Base-by-base conservation (phyloP, 768 basidiomycete genomes). In the Grammothele lineata region DNA sequence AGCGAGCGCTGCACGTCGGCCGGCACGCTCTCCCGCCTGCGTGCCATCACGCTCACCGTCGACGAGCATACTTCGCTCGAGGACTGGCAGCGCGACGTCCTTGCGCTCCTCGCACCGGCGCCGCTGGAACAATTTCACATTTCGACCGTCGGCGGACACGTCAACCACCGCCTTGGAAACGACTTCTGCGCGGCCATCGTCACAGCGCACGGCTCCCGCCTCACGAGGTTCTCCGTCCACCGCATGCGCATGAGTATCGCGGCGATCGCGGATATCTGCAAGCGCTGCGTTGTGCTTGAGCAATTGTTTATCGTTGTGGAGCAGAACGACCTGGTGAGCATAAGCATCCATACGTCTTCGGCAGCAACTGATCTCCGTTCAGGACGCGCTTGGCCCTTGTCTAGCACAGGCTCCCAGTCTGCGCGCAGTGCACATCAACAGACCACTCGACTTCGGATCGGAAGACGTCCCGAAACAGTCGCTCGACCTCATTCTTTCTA, bases 71-170 rank as follows among this genome's bases (percentile, higher is more conserved):
- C 51, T 1, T 44, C 46, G 5, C 46, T 46, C n/a, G 23, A 37
- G 11, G 38, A 51, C 15, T 59, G 58, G 58, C 45, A 51, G 11
- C 19, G 38, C 23, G 36, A 50, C 38, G 58, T 57, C 2, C 47
- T 51, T 23, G 26, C 21, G 18, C 37, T 50, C 8, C 43, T 56
- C 4, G 32, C 57, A 3, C 19, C 40, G 1, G 45, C 47, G 2
- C 79, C 82, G 1, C 66, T 89, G 12, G 72, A 81, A 54, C 56
- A 59, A 19, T 76, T 91, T 53, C 83, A 85, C 47, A 68, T 90
- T 26, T 85, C 75, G 1, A 70, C 69, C 1, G 62, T 64, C 4
- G 70, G 68, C 32, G 62, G 68, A 38, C 67, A 74, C 40, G 62
- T 66, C 4, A 62, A 61, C 0, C 51, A 40, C 12, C 55, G 47